A percentile compares a stretch with the other conserved stretches of the same genome.
These are phyloP conservation scores for Haplosporangium gracile DNA, from an alignment of 192 early-diverging fungal species.

Conservation along the genomic window DNA sequence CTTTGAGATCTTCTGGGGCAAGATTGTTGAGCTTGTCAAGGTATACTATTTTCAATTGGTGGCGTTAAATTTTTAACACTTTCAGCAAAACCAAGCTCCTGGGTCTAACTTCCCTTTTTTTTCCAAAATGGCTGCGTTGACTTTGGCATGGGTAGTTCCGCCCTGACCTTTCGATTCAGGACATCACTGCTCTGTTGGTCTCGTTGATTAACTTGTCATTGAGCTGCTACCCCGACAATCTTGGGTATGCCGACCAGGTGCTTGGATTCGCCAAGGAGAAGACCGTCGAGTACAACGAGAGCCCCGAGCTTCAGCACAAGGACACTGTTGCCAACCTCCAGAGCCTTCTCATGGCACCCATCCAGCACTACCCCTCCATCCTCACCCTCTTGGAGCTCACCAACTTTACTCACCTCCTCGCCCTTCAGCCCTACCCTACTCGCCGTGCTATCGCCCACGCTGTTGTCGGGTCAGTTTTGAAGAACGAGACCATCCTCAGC, in stretches of 20 bases:
- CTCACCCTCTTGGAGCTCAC: conserved; percentile 77
- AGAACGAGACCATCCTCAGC: conserved; percentile 75
- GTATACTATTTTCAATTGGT: conserved; percentile 41
- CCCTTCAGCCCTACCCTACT: conserved; percentile 85
- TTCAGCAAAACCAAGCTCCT: background rate
- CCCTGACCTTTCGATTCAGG: conserved; percentile 92
- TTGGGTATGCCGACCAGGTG: conserved; percentile 92
- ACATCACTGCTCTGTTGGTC: conserved; percentile 91
- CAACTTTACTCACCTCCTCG: conserved; percentile 88
- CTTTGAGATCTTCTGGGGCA: conserved; percentile 98
- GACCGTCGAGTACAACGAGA: conserved; percentile 69
- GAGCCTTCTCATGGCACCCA: conserved; percentile 86
- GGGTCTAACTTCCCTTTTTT: background rate
- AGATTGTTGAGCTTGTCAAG: conserved; percentile 93
- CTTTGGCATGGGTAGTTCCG: conserved; percentile 67
- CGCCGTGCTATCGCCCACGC: conserved; percentile 87
- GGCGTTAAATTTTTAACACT: background rate
- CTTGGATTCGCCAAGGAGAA: conserved; percentile 90
- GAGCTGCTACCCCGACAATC: conserved; percentile 90
- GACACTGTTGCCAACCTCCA: conserved; percentile 81
- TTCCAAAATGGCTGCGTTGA: background rate
- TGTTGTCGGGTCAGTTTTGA: conserved; percentile 76
- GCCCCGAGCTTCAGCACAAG: conserved; percentile 77
- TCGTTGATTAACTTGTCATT: conserved; percentile 92
- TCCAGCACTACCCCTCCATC: conserved; percentile 81